Conservation (phyloP, 2,329 filamentous ascomycete species). For the Bipolaris bicolor region DNA sequence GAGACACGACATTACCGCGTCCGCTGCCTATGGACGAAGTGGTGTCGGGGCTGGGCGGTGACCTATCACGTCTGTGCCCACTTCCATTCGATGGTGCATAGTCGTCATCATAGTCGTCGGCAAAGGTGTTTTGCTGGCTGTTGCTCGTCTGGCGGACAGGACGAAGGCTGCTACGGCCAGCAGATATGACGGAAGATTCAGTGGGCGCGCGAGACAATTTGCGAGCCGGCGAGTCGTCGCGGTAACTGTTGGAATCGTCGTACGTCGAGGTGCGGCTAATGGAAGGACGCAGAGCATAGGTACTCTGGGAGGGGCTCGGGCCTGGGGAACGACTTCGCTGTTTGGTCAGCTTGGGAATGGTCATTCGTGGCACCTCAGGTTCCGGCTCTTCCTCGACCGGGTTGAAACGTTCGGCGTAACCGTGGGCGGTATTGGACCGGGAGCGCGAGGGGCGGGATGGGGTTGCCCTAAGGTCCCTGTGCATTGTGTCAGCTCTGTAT, state of each 20-base stretch:
- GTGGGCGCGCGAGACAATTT: slow-evolving; percentile 61
- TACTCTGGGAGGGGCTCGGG: slow-evolving; percentile 38
- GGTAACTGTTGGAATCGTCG: slow-evolving; percentile 60
- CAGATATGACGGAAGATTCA: slow-evolving; percentile 59
- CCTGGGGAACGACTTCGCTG: slow-evolving; percentile 51
- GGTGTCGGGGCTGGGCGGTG: slow-evolving; percentile 59
- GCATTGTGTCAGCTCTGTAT: slow-evolving; percentile 22
- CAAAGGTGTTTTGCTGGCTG: slow-evolving; percentile 39
- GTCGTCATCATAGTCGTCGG: slow-evolving; percentile 48
- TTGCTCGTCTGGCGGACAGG: slow-evolving; percentile 45
- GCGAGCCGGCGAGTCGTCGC: slow-evolving; percentile 59
- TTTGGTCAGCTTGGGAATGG: slow-evolving; percentile 50
- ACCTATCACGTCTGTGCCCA: slow-evolving; percentile 51
- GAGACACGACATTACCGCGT: slow-evolving; percentile 58
- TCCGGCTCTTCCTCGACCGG: slow-evolving; percentile 63
- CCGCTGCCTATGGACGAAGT: slow-evolving; percentile 40
- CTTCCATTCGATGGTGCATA: slow-evolving; percentile 31
- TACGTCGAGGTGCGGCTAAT: slow-evolving; percentile 62
- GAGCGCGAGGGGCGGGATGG: slow-evolving; percentile 57
- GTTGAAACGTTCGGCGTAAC: slow-evolving; percentile 65
- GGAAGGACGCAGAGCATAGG: slow-evolving; percentile 54
- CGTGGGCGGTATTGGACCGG: slow-evolving; percentile 68
- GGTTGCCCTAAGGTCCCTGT: slow-evolving; percentile 35
- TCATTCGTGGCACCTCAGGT: slow-evolving; percentile 57
- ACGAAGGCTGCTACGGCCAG: slow-evolving; percentile 56